A percentile compares a stretch with the other conserved stretches of the same genome.
phyloP scores from a whole-genome alignment of 495 filamentous ascomycete genomes.

The Staphylotrichum longicolle region DNA sequence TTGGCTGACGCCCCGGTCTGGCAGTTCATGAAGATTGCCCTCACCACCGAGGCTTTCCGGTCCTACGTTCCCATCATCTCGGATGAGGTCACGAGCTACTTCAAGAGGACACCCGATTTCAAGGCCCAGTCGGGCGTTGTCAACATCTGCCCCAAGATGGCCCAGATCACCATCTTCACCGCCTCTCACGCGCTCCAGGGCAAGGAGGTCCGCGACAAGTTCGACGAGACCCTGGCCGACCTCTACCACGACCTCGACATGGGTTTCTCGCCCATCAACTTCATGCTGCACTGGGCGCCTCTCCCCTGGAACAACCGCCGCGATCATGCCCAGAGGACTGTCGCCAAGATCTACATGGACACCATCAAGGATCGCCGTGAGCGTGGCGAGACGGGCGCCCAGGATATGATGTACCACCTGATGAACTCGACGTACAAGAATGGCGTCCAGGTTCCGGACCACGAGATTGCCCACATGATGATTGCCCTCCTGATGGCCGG shows the following conservation, averaged over 20 bases:
- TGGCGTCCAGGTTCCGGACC: conserved; percentile 66
- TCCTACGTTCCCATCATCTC: conserved; percentile 76
- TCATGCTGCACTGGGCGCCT: conserved; percentile 83
- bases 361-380: conserved; percentile 67
- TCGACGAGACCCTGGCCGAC: conserved; percentile 69
- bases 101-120: conserved; percentile 64
- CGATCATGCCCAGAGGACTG: conserved; percentile 69
- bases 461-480: conserved; percentile 88
- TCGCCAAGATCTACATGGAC: conserved; percentile 74
- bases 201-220: conserved; percentile 71
- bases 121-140: conserved; percentile 62
- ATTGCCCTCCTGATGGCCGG: conserved; percentile 88
- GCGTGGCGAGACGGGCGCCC: conserved; percentile 44
- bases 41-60: conserved; percentile 72
- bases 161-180: conserved; percentile 83
- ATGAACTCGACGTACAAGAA: conserved; percentile 79
- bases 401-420: conserved; percentile 81
- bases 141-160: conserved; percentile 67
- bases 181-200: conserved; percentile 78
- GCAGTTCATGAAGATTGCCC: conserved; percentile 82
- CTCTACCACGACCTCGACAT: conserved; percentile 82
- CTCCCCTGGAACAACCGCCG: conserved; percentile 78
- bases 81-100: conserved; percentile 67
- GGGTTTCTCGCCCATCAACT: conserved; percentile 81
- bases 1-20: conserved; percentile 8